Percentiles rank a stretch among this genome's conserved stretches.
Evolutionary conservation across 2,329 filamentous ascomycete species (phyloP).

Genomic region (Botrytis sinoallii): DNA sequence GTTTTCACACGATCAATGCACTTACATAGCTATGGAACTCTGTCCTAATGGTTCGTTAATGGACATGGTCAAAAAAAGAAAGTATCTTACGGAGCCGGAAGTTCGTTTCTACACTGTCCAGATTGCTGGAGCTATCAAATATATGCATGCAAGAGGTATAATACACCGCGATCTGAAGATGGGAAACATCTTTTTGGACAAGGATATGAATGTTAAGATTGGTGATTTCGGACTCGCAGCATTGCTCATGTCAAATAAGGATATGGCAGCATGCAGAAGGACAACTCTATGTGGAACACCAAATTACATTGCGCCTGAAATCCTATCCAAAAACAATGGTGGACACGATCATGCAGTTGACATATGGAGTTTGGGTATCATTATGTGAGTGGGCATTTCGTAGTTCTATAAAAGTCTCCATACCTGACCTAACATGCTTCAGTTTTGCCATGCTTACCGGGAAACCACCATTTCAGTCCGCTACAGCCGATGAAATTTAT

Average conservation of each 20-base stretch:
- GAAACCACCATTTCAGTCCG: conserved; percentile 93
- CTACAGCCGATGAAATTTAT: conserved; percentile 83
- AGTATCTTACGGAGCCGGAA: conserved; percentile 87
- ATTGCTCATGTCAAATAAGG: conserved; percentile 83
- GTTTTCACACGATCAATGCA: conserved; percentile 84
- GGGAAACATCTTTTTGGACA: conserved; percentile 94
- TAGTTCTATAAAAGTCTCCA: conserved; percentile 18
- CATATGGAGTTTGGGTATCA: conserved; percentile 96
- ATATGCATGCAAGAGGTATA: conserved; percentile 92
- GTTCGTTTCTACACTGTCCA: conserved; percentile 92
- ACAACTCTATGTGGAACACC: conserved; percentile 96
- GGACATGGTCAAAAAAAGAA: conserved; percentile 94
- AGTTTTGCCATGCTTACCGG: conserved; percentile 96
- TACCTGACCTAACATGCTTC: conserved; percentile 30
- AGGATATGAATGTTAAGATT: conserved; percentile 95
- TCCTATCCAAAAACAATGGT: conserved; percentile 87
- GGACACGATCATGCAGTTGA: conserved; percentile 98
- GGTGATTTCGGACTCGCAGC: conserved; percentile 96
- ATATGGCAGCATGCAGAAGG: conserved; percentile 75
- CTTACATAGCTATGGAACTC: conserved; percentile 90
- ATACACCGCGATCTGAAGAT: conserved; percentile 98
- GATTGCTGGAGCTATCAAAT: conserved; percentile 95
- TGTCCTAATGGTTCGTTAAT: conserved; percentile 95
- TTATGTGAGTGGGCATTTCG: conserved; percentile 61
- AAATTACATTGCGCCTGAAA: conserved; percentile 97